Evolutionary conservation across 306 rosid species (phyloP).

Genomic region (Fragaria vesca): DNA sequence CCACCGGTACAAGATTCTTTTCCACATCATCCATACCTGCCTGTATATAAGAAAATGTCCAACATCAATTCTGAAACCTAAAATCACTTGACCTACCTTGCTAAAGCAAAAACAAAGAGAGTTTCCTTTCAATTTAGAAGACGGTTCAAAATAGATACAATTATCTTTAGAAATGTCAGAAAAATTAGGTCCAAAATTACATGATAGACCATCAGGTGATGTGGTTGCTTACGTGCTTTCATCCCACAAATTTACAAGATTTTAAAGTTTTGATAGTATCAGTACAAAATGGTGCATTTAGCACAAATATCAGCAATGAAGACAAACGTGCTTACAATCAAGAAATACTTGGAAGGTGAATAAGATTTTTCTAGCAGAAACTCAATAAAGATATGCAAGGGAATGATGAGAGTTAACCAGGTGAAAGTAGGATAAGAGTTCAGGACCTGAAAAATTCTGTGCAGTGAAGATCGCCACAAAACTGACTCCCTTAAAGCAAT

Average conservation of each 20-base stretch:
- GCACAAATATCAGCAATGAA: background rate
- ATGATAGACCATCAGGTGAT: no score
- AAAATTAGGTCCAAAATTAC: no score
- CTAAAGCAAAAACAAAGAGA: background rate
- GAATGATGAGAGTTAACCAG: background rate
- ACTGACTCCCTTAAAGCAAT: slow-evolving; percentile 75
- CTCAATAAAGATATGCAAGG: background rate
- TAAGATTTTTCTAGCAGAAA: background rate
- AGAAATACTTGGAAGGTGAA: background rate
- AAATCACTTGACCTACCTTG: background rate
- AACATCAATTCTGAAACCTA: slow-evolving; percentile 23
- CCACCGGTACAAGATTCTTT: slow-evolving; percentile 62
- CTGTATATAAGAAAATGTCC: slow-evolving; percentile 43
- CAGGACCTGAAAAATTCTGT: slow-evolving; percentile 69
- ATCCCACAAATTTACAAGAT: no score
- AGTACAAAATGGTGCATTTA: background rate
- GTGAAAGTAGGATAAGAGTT: slow-evolving; percentile 11
- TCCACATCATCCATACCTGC: slow-evolving; percentile 44
- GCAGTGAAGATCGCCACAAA: slow-evolving; percentile 69
- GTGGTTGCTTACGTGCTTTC: no score
- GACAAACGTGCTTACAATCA: background rate
- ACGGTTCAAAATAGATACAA: no score
- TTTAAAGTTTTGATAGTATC: no score
- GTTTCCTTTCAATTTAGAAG: no score
- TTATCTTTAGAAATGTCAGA: no score